phyloP scores from a whole-genome alignment of 139 green algal species.

The Volvox reticuliferus region DNA sequence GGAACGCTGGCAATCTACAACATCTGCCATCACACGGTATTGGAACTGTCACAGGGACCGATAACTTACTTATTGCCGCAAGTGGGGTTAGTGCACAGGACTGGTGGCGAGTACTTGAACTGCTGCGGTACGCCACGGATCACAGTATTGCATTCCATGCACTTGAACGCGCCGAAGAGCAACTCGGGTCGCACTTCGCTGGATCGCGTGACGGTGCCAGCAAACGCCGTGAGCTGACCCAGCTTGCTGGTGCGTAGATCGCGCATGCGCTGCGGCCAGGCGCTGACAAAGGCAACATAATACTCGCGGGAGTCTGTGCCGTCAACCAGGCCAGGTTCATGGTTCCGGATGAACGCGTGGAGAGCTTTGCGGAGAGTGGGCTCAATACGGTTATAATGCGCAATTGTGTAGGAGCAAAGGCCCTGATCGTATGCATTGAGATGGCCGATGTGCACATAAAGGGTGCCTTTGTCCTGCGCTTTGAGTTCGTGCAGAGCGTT shows the following conservation, averaged over 20 bases:
- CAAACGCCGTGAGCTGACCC: conserved; percentile 72
- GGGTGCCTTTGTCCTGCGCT: conserved; percentile 62
- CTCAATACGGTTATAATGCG: conserved; percentile 80
- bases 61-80: conserved; percentile 90
- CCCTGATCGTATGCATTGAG: conserved; percentile 76
- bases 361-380: conserved; percentile 80
- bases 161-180: conserved; percentile 92
- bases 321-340: conserved; percentile 74
- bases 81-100: conserved; percentile 89
- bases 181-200: conserved; percentile 97
- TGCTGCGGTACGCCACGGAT: conserved; percentile 93
- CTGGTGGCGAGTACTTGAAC: conserved; percentile 96
- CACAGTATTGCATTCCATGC: conserved; percentile 83
- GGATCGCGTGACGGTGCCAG: conserved; percentile 94
- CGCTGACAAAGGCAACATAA: conserved; percentile 42
- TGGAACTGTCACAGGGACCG: background rate
- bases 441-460: conserved; percentile 88
- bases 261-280: conserved; percentile 43
- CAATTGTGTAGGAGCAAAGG: conserved; percentile 66
- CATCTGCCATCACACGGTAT: background rate
- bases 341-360: conserved; percentile 80
- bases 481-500: background rate
- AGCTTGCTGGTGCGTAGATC: conserved; percentile 68
- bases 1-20: background rate
- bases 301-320: conserved; percentile 58